Base-by-base conservation (phyloP, 306 rosid genomes). In the Trichosanthes truncata region DNA sequence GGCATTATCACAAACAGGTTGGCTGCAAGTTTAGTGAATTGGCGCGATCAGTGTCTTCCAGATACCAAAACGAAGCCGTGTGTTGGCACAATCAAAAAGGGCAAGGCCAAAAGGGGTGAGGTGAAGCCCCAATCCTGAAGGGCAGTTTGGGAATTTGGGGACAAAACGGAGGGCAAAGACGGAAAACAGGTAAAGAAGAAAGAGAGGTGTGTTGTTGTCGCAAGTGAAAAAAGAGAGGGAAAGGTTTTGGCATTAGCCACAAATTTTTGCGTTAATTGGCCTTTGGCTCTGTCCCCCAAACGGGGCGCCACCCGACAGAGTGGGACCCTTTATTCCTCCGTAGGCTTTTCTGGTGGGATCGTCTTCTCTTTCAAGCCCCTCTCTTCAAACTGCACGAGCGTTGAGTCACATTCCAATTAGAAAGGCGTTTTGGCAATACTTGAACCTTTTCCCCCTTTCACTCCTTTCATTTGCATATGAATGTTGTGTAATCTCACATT, bases 221-320 rank as follows among this genome's bases (percentile, higher is more conserved):
- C 29, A 51, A 74, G 78, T 48, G 76, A 61, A 76, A 38, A 65
- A 51, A 25, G 49, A 26, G 13, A 79, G 59, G 66, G 66, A 62
- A 68, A 66, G 81, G 61, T 79, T 78, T 78, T 82, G 78, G 76
- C 82, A 82, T 29, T 43, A 76, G 35, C 86, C 87, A 79, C 85
- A 83, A 26, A 69, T 80, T 51, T 74, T 26, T 4, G 62, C 79
- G 59, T 45, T 77, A 72, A 66, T 84, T 88, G 94, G 83, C 93
- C 93, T 86, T 82, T 76, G 81, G 86, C 68, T 20, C 3, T 90
- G 97, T 85, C 49, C 68, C 94, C 89, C 83, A 80, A 87, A 66
- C 83, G 88, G 88, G 90, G 67, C 36, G 80, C 96, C 91, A 86
- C 43, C 84, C 86, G 93, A 90, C 97, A 90, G 4, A 7, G 45